These are phyloP conservation scores for Endoconidiophora laricicola DNA, from an alignment of 2,329 filamentous ascomycete genomes.

Conservation along the genomic window DNA sequence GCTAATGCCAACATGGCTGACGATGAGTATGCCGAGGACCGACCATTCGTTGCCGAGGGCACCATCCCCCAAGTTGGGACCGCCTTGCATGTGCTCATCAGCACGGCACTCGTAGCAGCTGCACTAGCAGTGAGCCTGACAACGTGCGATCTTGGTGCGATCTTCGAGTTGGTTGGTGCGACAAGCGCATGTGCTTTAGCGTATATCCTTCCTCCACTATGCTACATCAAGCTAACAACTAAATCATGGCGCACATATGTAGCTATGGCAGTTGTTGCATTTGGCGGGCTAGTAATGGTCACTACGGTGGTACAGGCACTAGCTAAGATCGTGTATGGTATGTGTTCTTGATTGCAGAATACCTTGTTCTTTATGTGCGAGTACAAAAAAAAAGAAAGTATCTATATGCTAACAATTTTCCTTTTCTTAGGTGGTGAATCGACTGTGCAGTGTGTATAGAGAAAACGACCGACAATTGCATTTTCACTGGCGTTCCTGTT, in stretches of 20 bases:
- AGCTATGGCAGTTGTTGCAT: slow-evolving; percentile 54
- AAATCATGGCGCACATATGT: slow-evolving; percentile 57
- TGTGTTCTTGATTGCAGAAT: neutral
- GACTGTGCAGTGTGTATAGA: neutral
- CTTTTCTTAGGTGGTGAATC: neutral
- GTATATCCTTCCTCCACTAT: slow-evolving; percentile 87
- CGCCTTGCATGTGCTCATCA: slow-evolving; percentile 74
- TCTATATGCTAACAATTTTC: too few relatives aligned
- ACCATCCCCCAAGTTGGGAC: slow-evolving; percentile 25
- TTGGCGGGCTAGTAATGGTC: slow-evolving; percentile 64
- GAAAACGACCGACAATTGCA: neutral
- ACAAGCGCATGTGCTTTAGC: slow-evolving; percentile 88
- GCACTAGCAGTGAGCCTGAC: slow-evolving; percentile 65
- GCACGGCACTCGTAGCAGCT: slow-evolving; percentile 60
- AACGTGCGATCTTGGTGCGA: slow-evolving; percentile 83
- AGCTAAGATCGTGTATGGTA: slow-evolving; percentile 44
- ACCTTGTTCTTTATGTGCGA: neutral
- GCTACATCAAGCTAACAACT: slow-evolving; percentile 83
- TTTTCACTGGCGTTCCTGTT: neutral
- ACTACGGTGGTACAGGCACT: slow-evolving; percentile 63
- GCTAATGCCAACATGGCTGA: neutral
- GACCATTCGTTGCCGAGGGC: slow-evolving; percentile 11
- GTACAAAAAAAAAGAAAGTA: too few relatives aligned
- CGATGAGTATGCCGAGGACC: slow-evolving; percentile 7
- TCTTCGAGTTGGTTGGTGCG: slow-evolving; percentile 91